Conservation (phyloP, 257 asterid species). For the Lycium barbarum region DNA sequence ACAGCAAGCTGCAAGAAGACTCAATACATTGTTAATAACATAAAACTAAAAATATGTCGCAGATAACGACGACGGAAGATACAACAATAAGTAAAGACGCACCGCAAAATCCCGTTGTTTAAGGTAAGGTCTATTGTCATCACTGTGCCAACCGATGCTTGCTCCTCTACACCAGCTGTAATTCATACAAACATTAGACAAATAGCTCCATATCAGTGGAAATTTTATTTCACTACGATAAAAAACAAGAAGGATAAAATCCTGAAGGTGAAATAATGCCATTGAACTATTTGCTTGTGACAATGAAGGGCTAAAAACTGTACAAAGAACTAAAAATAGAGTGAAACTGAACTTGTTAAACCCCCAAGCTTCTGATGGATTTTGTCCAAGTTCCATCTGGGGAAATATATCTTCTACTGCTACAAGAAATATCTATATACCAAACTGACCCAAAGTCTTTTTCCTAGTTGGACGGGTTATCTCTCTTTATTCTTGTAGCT, state of each 20-base stretch:
- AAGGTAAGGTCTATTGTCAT: slow-evolving; percentile 87
- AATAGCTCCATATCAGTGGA: background rate
- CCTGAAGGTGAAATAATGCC: too few species aligned
- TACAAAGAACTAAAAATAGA: background rate
- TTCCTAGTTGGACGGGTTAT: background rate
- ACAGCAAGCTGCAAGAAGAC: background rate
- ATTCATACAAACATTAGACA: background rate
- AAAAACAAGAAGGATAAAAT: background rate
- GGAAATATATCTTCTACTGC: background rate
- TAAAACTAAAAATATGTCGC: background rate
- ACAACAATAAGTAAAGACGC: slow-evolving; percentile 32
- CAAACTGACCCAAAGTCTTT: background rate
- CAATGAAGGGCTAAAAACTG: background rate
- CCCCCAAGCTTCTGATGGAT: background rate
- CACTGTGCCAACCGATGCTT: slow-evolving; percentile 98
- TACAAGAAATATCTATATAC: background rate
- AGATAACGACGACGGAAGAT: background rate
- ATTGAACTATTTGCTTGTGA: background rate
- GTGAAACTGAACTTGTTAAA: background rate
- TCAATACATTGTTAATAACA: background rate
- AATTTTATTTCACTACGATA: background rate
- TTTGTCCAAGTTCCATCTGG: background rate
- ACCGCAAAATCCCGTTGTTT: slow-evolving; percentile 90
- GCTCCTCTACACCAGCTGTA: slow-evolving; percentile 91
- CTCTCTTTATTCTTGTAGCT: background rate